Evolutionary conservation across 1,284 basidiomycete genomes (phyloP).

Genomic region (Ustilago bromivora): DNA sequence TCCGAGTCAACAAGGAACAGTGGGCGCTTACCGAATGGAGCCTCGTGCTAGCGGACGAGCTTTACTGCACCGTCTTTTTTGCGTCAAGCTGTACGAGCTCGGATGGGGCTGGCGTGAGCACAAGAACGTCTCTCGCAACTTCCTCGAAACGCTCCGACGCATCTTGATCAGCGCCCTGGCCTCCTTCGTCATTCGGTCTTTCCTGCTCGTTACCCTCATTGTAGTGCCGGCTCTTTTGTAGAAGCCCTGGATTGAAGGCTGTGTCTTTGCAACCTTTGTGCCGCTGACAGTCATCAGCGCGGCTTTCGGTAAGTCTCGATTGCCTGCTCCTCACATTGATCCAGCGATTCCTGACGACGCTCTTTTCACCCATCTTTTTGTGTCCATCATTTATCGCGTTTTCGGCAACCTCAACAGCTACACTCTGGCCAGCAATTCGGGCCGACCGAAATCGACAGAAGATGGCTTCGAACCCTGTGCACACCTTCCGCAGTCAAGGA

Average conservation of each 20-base stretch:
- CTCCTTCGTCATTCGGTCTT: constrained; percentile 28
- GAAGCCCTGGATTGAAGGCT: constrained; percentile 31
- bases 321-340: too few species aligned
- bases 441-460: constrained; percentile 22
- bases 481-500: constrained; percentile 27
- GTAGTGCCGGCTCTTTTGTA: constrained; percentile 24
- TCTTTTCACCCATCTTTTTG: constrained; percentile 1
- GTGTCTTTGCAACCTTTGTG: constrained; percentile 25
- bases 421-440: constrained; percentile 36
- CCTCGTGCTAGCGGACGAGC: constrained; percentile 36
- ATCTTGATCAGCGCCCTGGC: constrained; percentile 34
- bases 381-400: not conserved
- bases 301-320: constrained; percentile 22
- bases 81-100: constrained; percentile 30
- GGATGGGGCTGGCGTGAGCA: constrained; percentile 45
- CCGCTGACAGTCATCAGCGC: constrained; percentile 23
- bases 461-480: constrained; percentile 1
- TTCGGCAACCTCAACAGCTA: constrained; percentile 6
- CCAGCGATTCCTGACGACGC: constrained; percentile 2
- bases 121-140: constrained; percentile 29
- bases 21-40: constrained; percentile 28
- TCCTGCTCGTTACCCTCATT: constrained; percentile 33
- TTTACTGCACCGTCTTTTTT: constrained; percentile 37
- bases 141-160: constrained; percentile 22
- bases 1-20: constrained; percentile 26